Evolutionary conservation across 2,329 filamentous ascomycete species (phyloP).

Genomic region (Phaeosphaeriaceae sp.): DNA sequence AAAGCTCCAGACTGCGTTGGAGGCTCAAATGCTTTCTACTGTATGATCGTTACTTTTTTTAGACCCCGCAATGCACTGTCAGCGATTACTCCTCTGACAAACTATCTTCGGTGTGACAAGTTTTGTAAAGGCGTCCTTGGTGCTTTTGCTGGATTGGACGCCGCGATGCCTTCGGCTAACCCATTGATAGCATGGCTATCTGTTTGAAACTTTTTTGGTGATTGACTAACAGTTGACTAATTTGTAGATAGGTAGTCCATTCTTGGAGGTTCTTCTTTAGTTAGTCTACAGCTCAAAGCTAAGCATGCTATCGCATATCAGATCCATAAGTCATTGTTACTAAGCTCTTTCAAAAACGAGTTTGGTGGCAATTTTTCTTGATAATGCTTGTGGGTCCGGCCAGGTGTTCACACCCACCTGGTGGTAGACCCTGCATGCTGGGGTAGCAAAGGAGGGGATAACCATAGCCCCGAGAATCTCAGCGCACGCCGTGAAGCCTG

Average conservation of each 20-base stretch:
- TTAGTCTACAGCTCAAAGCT: not conserved
- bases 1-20: not conserved
- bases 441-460: not conserved
- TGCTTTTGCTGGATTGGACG: not conserved
- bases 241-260: not conserved
- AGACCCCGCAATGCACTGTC: conserved; percentile 31
- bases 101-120: conserved; percentile 8
- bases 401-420: not conserved
- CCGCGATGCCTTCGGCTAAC: not conserved
- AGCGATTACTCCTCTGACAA: conserved; percentile 34
- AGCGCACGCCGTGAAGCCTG: conserved; percentile 6
- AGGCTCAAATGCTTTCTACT: not conserved
- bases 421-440: conserved; percentile 12
- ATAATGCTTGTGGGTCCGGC: not conserved
- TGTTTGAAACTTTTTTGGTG: not conserved
- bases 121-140: not conserved
- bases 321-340: conserved; percentile 14
- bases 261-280: not conserved
- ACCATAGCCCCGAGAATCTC: conserved; percentile 21
- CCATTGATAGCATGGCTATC: not conserved
- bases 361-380: not conserved
- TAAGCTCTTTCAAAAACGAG: conserved; percentile 14
- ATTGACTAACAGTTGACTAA: conserved; percentile 7
- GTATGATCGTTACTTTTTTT: not conserved
- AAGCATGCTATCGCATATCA: not conserved